phyloP scores from a whole-genome alignment of 495 filamentous ascomycete species.

The Hypoxylon lienhwacheense region DNA sequence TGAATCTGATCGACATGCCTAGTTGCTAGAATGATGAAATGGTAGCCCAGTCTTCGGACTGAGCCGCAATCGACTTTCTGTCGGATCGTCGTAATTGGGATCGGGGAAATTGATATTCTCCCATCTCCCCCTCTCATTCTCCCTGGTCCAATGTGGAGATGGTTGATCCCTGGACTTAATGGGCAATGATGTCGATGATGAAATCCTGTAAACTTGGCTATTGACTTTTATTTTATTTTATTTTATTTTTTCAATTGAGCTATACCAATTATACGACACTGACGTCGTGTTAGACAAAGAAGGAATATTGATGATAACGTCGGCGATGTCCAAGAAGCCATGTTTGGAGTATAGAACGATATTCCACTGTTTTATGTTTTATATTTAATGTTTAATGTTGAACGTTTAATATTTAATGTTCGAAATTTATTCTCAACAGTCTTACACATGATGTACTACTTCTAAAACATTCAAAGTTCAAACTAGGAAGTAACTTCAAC shows the following conservation, averaged over 20 bases:
- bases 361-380: slow-evolving; percentile 3
- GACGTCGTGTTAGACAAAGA: slow-evolving; percentile 22
- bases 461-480: no score
- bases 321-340: slow-evolving; percentile 17
- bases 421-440: no score
- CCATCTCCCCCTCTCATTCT: slow-evolving; percentile 24
- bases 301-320: slow-evolving; percentile 7
- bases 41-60: slow-evolving; percentile 32
- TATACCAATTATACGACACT: slow-evolving; percentile 25
- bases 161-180: slow-evolving; percentile 19
- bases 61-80: slow-evolving; percentile 42
- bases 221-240: no score
- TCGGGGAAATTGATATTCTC: slow-evolving; percentile 39
- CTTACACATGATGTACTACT: no score
- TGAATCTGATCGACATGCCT: slow-evolving; percentile 33
- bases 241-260: slow-evolving; percentile 22
- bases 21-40: slow-evolving; percentile 38
- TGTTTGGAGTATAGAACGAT: slow-evolving; percentile 6
- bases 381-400: background rate
- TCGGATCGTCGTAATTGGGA: slow-evolving; percentile 37
- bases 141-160: slow-evolving; percentile 32
- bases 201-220: no score
- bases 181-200: slow-evolving; percentile 35
- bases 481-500: no score
- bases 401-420: background rate